Base-by-base conservation (phyloP, 192 early-diverging fungal genomes). In the Allomyces macrogynus region DNA sequence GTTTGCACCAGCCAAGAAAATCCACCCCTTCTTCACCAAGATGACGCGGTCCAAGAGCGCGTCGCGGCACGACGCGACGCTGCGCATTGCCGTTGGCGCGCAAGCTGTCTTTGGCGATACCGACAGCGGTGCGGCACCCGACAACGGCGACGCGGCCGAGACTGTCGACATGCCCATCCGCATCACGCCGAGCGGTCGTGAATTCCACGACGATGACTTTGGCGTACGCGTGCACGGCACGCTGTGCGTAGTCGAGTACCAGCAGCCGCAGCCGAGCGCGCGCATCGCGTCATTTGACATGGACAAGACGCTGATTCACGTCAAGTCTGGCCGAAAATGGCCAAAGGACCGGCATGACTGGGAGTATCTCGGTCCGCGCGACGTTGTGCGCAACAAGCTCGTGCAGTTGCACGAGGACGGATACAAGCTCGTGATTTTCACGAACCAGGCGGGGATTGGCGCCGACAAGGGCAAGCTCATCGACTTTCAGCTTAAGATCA, bases 301-400 rank as follows among this genome's bases (percentile, higher is more conserved):
- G 72, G 92, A 97, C 74, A 69, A 68, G 10, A 94, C 91, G 4
- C 69, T 95, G n/a, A 81, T 90, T 24, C 65, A 61, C 8, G 78
- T 82, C 20, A 84, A 84, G 44, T 84, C 89, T 24, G 78, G 69
- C 23, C 73, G 79, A 62, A 73, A 72, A 14, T 79, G 75, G 68
- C 71, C 89, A 14, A 88, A 87, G 67, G 71, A 84, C 62, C 74
- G 76, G 7, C 71, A 86, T 64, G 95, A 95, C 76, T 97, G 92
- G 92, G 71, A 71, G 26, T 40, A 7, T 40, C 32, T 40, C 8
- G 32, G 32, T 3, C 91, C 86, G 71, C 80, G 80, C 72, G 65
- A 79, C 64, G 61, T 78, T 0, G 78, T 91, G 10, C 87, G 86
- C 0, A 68, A 73, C 20, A 69, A 78, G 60, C 61, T 93, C 18